Evolutionary conservation across 805 yeast genomes (phyloP).

Genomic region (Ogataea saltuana): DNA sequence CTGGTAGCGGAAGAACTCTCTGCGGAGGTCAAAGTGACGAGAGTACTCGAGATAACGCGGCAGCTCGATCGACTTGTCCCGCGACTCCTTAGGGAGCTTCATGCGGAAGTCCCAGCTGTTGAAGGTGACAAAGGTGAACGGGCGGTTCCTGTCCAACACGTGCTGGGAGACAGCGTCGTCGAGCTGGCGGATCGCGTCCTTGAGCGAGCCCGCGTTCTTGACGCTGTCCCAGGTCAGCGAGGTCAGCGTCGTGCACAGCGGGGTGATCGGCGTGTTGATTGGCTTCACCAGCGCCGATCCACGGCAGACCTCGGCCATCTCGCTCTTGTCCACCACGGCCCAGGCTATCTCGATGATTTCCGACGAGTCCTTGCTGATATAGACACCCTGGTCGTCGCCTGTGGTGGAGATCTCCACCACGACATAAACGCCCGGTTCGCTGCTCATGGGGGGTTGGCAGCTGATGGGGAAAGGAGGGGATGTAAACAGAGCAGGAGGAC

Average conservation of each 20-base stretch:
- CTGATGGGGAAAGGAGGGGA: neutral
- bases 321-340: conserved; percentile 56
- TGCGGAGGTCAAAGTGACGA: conserved; percentile 69
- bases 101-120: conserved; percentile 73
- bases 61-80: conserved; percentile 68
- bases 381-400: conserved; percentile 61
- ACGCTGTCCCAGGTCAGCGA: conserved; percentile 63
- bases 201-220: conserved; percentile 55
- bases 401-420: conserved; percentile 65
- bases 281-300: conserved; percentile 59
- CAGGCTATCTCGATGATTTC: conserved; percentile 71
- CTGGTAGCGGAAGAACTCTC: conserved; percentile 76
- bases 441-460: neutral
- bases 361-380: conserved; percentile 63
- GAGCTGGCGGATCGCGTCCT: conserved; percentile 59
- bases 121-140: conserved; percentile 66
- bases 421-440: conserved; percentile 41
- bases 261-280: conserved; percentile 63
- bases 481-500: neutral
- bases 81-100: conserved; percentile 75
- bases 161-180: conserved; percentile 50
- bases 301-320: conserved; percentile 44
- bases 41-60: conserved; percentile 79
- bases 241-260: conserved; percentile 52
- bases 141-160: conserved; percentile 42